phyloP scores from a whole-genome alignment of 768 basidiomycete genomes.

The Suillus discolor region DNA sequence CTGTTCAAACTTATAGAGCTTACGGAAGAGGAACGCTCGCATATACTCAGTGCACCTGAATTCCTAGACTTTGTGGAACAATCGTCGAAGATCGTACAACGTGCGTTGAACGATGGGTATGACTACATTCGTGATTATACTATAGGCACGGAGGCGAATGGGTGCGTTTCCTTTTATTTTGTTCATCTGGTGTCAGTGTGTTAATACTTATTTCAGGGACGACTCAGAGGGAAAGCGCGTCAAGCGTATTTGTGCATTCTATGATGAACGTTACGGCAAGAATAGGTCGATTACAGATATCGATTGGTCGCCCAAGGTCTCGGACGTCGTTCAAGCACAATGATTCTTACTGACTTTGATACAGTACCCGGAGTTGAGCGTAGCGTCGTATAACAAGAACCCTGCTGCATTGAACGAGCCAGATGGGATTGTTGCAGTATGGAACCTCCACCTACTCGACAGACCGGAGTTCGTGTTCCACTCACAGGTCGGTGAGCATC shows the following conservation, averaged over 20 bases:
- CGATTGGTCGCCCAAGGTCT: slow-evolving; percentile 97
- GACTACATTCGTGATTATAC: slow-evolving; percentile 98
- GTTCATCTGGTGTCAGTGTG: neutral
- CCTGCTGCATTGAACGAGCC: slow-evolving; percentile 92
- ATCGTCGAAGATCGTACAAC: slow-evolving; percentile 92
- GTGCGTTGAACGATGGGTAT: slow-evolving; percentile 93
- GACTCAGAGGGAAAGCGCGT: slow-evolving; percentile 89
- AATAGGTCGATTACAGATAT: slow-evolving; percentile 95
- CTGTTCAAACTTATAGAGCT: slow-evolving; percentile 54
- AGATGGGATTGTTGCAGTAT: slow-evolving; percentile 94
- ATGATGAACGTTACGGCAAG: slow-evolving; percentile 87
- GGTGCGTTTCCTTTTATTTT: slow-evolving; percentile 51
- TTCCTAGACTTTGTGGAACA: slow-evolving; percentile 94
- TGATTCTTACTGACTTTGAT: slow-evolving; percentile 3
- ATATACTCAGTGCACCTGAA: slow-evolving; percentile 84
- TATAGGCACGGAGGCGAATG: slow-evolving; percentile 81
- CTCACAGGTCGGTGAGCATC: slow-evolving; percentile 72
- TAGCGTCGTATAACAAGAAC: slow-evolving; percentile 98
- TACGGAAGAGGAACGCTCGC: slow-evolving; percentile 81
- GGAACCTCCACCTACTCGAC: slow-evolving; percentile 95
- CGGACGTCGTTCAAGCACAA: neutral
- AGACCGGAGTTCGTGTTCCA: slow-evolving; percentile 98
- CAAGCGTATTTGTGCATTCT: slow-evolving; percentile 93
- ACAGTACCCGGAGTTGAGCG: slow-evolving; percentile 94
- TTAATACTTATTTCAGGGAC: slow-evolving; percentile 52